These are phyloP conservation scores for Aureobasidium sp. DNA, from an alignment of 2,329 filamentous ascomycete species.

Conservation along the genomic window DNA sequence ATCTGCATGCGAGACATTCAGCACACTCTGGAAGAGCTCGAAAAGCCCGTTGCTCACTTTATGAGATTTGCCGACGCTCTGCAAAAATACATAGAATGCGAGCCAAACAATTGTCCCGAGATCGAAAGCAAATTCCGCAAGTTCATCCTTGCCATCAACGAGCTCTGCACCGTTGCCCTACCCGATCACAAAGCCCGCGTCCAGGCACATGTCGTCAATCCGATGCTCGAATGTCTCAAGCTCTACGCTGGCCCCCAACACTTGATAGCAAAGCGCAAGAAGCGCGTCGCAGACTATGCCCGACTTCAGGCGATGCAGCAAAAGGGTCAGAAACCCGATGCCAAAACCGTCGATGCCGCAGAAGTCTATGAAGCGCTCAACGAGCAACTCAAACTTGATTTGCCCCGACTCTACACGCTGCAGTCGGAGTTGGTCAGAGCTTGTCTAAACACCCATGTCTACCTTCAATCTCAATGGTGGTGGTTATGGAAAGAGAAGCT, in stretches of 20 bases:
- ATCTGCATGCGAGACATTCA: conserved; percentile 92
- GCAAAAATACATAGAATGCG: conserved; percentile 67
- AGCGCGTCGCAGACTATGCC: conserved; percentile 83
- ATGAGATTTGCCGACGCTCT: conserved; percentile 73
- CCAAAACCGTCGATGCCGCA: conserved; percentile 72
- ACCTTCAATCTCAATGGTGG: conserved; percentile 78
- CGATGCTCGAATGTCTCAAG: conserved; percentile 69
- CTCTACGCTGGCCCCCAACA: conserved; percentile 76
- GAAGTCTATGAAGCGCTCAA: conserved; percentile 89
- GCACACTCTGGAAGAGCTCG: conserved; percentile 75
- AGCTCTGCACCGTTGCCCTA: conserved; percentile 73
- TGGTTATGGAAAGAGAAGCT: conserved; percentile 77
- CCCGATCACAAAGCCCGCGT: conserved; percentile 71
- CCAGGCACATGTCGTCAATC: conserved; percentile 74
- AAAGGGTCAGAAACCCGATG: conserved; percentile 75
- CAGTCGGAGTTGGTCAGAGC: conserved; percentile 79
- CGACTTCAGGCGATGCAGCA: conserved; percentile 70
- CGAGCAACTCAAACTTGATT: conserved; percentile 83
- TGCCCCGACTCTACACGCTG: conserved; percentile 72
- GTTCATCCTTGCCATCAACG: conserved; percentile 78
- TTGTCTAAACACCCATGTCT: conserved; percentile 74
- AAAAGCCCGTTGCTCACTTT: conserved; percentile 72
- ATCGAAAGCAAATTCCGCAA: conserved; percentile 90
- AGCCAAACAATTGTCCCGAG: conserved; percentile 67
- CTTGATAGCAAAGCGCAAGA: conserved; percentile 89